Conservation (phyloP, 2,329 filamentous ascomycete genomes). For the Aspergillus pseudotamarii region DNA sequence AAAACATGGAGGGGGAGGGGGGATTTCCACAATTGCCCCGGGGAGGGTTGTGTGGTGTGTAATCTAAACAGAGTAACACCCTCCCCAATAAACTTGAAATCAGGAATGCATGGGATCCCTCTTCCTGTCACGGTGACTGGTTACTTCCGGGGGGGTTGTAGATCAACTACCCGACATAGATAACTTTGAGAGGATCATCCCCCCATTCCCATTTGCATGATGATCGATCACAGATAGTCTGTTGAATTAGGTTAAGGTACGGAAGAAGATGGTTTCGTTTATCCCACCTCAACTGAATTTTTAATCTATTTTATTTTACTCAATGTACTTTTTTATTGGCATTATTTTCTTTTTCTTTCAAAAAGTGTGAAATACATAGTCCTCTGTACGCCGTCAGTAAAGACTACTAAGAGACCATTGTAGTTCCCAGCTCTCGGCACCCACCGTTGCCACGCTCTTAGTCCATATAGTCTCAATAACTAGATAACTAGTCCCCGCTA, state of each 20-base stretch:
- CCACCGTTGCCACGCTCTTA: constrained; percentile 7
- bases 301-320: neutral
- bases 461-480: neutral
- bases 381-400: neutral
- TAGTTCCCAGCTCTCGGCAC: constrained; percentile 7
- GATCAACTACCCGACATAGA: constrained; percentile 21
- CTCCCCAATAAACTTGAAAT: neutral
- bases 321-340: neutral
- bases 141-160: constrained; percentile 2
- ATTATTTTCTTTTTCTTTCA: neutral
- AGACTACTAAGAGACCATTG: neutral
- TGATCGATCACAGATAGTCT: constrained; percentile 23
- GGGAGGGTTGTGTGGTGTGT: neutral
- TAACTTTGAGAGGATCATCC: constrained; percentile 18
- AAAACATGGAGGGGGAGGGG: neutral
- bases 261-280: constrained; percentile 2
- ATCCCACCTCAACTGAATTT: neutral
- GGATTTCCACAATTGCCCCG: neutral
- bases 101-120: neutral
- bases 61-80: neutral
- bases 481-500: neutral
- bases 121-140: neutral
- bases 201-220: constrained; percentile 9
- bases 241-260: constrained; percentile 22
- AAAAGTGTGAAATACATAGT: neutral